phyloP scores from a whole-genome alignment of 225 moss, liverwort and hornwort species.

The Antitrichia curtipendula region DNA sequence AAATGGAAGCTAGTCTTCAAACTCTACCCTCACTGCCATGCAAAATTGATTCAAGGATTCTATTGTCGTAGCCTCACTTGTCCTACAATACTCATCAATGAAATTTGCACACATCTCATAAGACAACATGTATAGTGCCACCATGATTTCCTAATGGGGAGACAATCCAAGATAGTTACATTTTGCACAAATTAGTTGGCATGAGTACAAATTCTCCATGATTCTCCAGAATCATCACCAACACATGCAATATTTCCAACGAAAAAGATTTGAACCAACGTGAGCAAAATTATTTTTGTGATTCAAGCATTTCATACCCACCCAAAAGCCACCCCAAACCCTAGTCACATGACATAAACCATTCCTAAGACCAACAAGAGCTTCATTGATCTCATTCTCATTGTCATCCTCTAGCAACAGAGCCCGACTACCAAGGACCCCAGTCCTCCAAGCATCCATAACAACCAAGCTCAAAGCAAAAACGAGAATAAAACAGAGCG shows the following conservation, averaged over 20 bases:
- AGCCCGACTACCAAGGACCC: no score
- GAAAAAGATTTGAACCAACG: background rate
- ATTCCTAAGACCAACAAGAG: background rate
- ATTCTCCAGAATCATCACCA: background rate
- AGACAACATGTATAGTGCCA: fast-evolving
- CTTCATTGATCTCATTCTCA: background rate
- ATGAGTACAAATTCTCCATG: background rate
- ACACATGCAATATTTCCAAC: background rate
- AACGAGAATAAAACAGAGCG: no score
- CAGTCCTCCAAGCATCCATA: no score
- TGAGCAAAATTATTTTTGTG: background rate
- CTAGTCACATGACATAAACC: background rate
- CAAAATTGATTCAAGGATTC: fast-evolving
- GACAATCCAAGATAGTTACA: background rate
- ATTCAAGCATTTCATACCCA: background rate
- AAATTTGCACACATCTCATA: background rate
- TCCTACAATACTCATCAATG: fast-evolving
- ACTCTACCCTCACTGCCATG: fast-evolving
- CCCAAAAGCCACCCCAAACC: background rate
- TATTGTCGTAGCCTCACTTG: background rate
- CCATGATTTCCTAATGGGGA: background rate
- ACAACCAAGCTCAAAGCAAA: no score
- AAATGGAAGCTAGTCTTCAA: background rate
- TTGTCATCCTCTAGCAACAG: background rate
- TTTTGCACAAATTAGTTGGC: background rate